phyloP scores from a whole-genome alignment of 768 basidiomycete genomes.

The Mycena floridula region DNA sequence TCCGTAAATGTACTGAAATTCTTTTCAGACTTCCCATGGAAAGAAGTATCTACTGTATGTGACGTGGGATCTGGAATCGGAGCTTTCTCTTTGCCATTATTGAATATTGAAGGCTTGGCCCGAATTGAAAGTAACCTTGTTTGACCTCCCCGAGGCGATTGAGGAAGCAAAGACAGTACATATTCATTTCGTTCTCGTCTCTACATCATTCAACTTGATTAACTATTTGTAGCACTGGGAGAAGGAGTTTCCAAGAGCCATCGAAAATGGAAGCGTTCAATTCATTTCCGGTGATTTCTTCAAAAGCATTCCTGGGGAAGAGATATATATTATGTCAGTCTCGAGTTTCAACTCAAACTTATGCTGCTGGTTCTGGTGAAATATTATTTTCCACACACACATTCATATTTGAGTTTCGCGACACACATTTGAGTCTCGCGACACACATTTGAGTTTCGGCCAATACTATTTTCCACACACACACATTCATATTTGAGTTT shows the following conservation, averaged over 20 bases:
- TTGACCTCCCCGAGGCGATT: constrained; percentile 20
- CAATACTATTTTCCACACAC: too few relatives aligned
- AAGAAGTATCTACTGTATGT: constrained; percentile 17
- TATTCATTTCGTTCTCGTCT: background rate
- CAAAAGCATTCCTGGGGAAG: constrained; percentile 6
- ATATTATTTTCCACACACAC: too few relatives aligned
- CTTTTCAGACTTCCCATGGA: constrained; percentile 22
- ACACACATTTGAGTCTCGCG: too few relatives aligned
- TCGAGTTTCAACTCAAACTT: background rate
- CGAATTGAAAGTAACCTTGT: constrained; percentile 19
- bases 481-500: too few relatives aligned
- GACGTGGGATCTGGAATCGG: constrained; percentile 28
- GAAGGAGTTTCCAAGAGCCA: constrained; percentile 7
- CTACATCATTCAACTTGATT: background rate
- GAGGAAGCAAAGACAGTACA: constrained; percentile 13
- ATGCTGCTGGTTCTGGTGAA: background rate
- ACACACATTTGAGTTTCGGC: too few relatives aligned
- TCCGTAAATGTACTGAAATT: background rate
- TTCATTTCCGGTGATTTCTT: constrained; percentile 13
- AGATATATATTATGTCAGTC: constrained; percentile 13
- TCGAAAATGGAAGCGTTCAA: constrained; percentile 8
- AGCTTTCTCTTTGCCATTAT: constrained; percentile 18
- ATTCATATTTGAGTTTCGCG: too few relatives aligned
- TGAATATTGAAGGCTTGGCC: constrained; percentile 17
- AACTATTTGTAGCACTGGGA: constrained; percentile 10